Evolutionary conservation across 2,329 filamentous ascomycete species (phyloP).

Genomic region (Fusarium burgessii): DNA sequence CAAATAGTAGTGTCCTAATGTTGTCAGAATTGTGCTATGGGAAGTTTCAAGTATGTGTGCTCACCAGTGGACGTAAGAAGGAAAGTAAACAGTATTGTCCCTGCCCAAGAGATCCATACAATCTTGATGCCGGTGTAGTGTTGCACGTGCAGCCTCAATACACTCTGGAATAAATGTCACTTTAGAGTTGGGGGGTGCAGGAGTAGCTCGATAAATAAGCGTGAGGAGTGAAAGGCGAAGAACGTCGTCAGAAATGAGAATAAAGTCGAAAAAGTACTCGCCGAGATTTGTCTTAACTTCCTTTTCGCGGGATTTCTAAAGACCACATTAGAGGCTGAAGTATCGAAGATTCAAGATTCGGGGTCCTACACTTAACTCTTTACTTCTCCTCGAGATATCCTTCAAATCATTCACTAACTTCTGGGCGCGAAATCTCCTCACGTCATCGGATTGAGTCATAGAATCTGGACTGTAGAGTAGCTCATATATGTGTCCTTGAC

Average conservation of each 20-base stretch:
- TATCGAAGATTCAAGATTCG: background rate
- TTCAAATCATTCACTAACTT: conserved; percentile 49
- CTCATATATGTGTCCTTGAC: conserved; percentile 68
- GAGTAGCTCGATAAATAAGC: conserved; percentile 58
- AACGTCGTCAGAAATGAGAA: conserved; percentile 57
- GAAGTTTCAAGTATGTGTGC: background rate
- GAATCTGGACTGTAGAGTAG: conserved; percentile 62
- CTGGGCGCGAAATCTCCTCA: conserved; percentile 51
- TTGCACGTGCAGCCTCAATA: conserved; percentile 55
- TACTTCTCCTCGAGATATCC: conserved; percentile 41
- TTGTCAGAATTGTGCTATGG: conserved; percentile 4
- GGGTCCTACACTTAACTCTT: conserved; percentile 33
- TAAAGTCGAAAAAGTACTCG: conserved; percentile 51
- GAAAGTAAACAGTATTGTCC: conserved; percentile 53
- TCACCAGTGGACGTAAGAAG: conserved; percentile 58
- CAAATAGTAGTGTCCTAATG: conserved; percentile 59
- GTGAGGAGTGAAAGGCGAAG: conserved; percentile 56
- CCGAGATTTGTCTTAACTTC: conserved; percentile 42
- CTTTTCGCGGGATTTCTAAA: conserved; percentile 37
- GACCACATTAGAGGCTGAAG: conserved; percentile 1
- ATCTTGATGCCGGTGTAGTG: conserved; percentile 56
- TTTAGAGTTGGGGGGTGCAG: conserved; percentile 42
- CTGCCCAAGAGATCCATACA: conserved; percentile 55
- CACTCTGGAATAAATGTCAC: conserved; percentile 58
- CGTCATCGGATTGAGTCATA: conserved; percentile 50